Conservation (phyloP, 345 rosid species). For the Lumnitzera littorea region DNA sequence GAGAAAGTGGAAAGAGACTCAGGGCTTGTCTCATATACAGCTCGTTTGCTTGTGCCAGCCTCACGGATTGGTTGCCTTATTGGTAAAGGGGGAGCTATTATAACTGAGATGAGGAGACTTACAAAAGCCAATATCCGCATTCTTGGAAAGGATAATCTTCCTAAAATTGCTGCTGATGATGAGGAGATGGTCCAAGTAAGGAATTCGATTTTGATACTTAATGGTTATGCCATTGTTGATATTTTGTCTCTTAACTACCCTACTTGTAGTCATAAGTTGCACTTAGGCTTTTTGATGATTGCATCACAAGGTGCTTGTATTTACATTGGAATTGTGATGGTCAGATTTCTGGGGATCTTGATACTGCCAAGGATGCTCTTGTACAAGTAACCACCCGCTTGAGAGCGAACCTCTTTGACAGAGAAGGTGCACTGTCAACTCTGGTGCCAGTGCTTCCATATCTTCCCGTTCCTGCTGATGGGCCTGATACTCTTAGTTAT, state of each 20-base stretch:
- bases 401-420: slow-evolving; percentile 81
- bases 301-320: neutral
- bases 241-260: too few relatives aligned
- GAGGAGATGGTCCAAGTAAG: slow-evolving; percentile 99
- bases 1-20: slow-evolving; percentile 95
- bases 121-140: slow-evolving; percentile 92
- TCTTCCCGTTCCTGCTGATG: slow-evolving; percentile 68
- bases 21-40: slow-evolving; percentile 77
- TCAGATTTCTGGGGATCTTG: slow-evolving; percentile 94
- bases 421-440: slow-evolving; percentile 78
- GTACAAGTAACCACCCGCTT: slow-evolving; percentile 67
- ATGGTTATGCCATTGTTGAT: too few relatives aligned
- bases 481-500: slow-evolving; percentile 39
- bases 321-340: slow-evolving; percentile 5
- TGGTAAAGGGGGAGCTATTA: slow-evolving; percentile 89
- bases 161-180: slow-evolving; percentile 78
- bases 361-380: slow-evolving; percentile 92
- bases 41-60: slow-evolving; percentile 88
- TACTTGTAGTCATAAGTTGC: too few relatives aligned
- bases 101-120: slow-evolving; percentile 81
- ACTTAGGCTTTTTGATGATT: neutral
- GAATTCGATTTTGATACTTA: too few relatives aligned
- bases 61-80: slow-evolving; percentile 92
- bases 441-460: slow-evolving; percentile 84
- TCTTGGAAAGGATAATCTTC: slow-evolving; percentile 79